Conservation (phyloP, 1,139 yeast species). For the Lipomyces yarrowii region DNA sequence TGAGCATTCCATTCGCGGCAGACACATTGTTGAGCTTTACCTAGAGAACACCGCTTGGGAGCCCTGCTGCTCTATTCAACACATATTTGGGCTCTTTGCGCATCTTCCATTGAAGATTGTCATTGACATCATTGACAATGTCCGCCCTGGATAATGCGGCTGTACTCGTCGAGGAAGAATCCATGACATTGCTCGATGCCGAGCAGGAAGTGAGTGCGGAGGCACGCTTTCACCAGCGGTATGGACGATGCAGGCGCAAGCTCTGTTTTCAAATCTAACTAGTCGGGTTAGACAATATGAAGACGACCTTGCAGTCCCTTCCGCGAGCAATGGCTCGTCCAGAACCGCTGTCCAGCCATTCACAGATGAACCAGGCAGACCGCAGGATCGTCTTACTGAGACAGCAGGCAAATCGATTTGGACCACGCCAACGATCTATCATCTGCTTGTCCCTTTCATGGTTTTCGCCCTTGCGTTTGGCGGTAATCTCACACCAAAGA, state of each 20-base stretch:
- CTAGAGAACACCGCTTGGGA: neutral
- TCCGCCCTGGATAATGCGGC: conserved; percentile 12
- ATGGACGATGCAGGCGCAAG: neutral
- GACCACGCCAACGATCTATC: conserved; percentile 11
- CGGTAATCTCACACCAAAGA: conserved; percentile 31
- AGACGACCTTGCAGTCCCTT: conserved; percentile 12
- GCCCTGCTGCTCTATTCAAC: neutral
- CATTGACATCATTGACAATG: neutral
- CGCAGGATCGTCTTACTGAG: conserved; percentile 10
- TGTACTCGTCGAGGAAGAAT: conserved; percentile 19
- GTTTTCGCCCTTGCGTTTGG: conserved; percentile 30
- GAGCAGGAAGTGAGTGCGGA: conserved; percentile 18
- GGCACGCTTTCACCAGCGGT: conserved; percentile 18
- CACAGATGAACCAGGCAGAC: conserved; percentile 21
- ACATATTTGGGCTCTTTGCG: neutral
- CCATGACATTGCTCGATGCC: conserved; percentile 11
- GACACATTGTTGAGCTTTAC: neutral
- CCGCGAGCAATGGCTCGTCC: conserved; percentile 9
- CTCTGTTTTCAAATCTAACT: neutral
- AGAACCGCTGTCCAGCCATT: conserved; percentile 9
- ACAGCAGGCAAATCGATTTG: neutral
- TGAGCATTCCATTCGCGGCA: neutral
- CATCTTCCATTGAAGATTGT: neutral
- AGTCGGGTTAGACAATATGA: conserved; percentile 6
- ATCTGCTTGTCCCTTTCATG: conserved; percentile 29